A percentile compares a stretch with the other conserved stretches of the same genome.
These are phyloP conservation scores for Kwoniella mangroviensis DNA, from an alignment of 768 basidiomycete genomes.

Conservation along the genomic window DNA sequence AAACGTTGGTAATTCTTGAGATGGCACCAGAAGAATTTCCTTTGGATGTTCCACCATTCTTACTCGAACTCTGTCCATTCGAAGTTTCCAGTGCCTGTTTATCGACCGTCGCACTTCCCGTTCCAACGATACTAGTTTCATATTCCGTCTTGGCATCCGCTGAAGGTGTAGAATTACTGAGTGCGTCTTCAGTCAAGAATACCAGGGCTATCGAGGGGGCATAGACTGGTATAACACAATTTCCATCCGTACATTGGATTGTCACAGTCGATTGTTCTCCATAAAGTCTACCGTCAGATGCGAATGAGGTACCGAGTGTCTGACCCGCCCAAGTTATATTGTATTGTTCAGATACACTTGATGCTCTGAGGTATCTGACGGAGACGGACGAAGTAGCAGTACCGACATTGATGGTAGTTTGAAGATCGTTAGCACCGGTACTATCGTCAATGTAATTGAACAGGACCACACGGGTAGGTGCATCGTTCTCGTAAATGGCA, in stretches of 20 bases:
- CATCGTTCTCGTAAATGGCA: conserved; percentile 74
- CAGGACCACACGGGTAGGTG: conserved; percentile 67
- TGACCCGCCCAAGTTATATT: conserved; percentile 81
- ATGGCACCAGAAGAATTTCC: neutral
- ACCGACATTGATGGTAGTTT: conserved; percentile 63
- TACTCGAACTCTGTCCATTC: conserved; percentile 63
- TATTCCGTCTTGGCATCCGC: conserved; percentile 62
- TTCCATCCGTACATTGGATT: conserved; percentile 65
- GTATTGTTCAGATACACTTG: conserved; percentile 65
- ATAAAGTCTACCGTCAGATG: conserved; percentile 69
- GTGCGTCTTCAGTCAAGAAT: conserved; percentile 64
- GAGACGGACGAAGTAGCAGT: conserved; percentile 49
- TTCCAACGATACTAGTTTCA: conserved; percentile 62
- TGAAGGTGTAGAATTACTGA: conserved; percentile 43
- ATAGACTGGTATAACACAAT: conserved; percentile 68
- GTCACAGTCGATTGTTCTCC: conserved; percentile 66
- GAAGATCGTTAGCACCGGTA: conserved; percentile 64
- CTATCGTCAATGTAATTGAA: conserved; percentile 75
- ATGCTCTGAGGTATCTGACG: conserved; percentile 62
- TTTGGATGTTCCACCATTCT: conserved; percentile 17
- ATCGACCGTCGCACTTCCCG: conserved; percentile 67
- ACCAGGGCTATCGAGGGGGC: conserved; percentile 78
- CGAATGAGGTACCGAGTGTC: conserved; percentile 64
- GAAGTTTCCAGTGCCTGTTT: conserved; percentile 66
- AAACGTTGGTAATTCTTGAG: neutral